Conservation (phyloP, 176 grass and related monocot genomes). For the Thalia dealbata region DNA sequence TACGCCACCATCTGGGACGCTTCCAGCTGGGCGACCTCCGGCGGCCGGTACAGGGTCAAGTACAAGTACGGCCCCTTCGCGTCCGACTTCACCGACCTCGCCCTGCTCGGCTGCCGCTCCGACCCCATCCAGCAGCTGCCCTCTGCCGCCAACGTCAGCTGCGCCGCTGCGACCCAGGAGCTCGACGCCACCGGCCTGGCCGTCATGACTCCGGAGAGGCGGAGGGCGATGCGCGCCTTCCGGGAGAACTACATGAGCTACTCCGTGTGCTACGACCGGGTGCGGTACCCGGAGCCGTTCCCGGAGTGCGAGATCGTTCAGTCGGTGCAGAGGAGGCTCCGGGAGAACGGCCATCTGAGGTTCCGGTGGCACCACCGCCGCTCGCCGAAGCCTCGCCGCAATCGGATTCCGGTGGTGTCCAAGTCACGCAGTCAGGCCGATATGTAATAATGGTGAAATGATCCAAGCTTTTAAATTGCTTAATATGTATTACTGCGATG, state of each 20-base stretch:
- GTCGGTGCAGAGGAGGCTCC: not conserved
- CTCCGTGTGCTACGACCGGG: slow-evolving; percentile 14
- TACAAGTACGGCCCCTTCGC: slow-evolving; percentile 16
- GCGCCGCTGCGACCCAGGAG: not conserved
- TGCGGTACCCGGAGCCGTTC: slow-evolving; percentile 10
- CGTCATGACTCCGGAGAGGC: not conserved
- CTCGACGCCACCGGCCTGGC: slow-evolving; percentile 4
- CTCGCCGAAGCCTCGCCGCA: not conserved
- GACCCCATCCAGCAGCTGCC: slow-evolving; percentile 1
- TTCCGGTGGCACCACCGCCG: slow-evolving; percentile 4
- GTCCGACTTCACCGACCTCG: slow-evolving; percentile 10
- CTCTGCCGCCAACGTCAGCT: not conserved
- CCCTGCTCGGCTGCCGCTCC: slow-evolving; percentile 12
- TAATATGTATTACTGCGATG: too few species aligned
- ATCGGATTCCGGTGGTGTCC: not conserved
- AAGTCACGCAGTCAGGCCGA: not conserved
- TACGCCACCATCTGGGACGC: slow-evolving; percentile 24
- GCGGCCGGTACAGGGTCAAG: slow-evolving; percentile 14
- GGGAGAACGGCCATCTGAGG: not conserved
- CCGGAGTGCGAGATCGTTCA: slow-evolving; percentile 10
- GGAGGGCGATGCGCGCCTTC: slow-evolving; percentile 5
- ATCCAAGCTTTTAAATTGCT: too few species aligned
- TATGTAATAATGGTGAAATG: not conserved
- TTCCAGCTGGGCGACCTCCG: slow-evolving; percentile 12
- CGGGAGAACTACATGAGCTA: slow-evolving; percentile 7